Evolutionary conservation across 768 basidiomycete species (phyloP).

Genomic region (Suillus subluteus): DNA sequence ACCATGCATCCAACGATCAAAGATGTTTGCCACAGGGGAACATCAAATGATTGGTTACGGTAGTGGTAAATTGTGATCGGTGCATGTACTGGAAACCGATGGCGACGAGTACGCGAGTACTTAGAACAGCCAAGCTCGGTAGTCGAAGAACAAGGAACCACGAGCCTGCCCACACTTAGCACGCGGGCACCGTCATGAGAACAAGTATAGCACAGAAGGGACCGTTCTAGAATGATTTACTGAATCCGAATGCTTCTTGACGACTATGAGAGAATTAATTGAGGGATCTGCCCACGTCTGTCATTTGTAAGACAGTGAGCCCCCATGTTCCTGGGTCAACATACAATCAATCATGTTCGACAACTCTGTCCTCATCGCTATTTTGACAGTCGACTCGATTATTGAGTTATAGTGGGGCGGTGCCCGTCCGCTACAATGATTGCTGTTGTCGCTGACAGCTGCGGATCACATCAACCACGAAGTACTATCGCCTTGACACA

Average conservation of each 20-base stretch:
- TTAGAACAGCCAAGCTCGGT: background rate
- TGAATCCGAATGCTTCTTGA: background rate
- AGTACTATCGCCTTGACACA: background rate
- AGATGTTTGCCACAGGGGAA: background rate
- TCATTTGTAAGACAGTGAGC: background rate
- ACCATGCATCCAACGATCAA: background rate
- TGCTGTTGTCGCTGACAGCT: background rate
- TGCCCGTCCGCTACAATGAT: background rate
- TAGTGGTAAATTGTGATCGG: background rate
- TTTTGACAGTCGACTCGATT: background rate
- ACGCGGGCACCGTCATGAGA: background rate
- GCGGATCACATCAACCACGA: background rate
- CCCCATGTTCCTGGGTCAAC: background rate
- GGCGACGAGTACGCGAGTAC: background rate
- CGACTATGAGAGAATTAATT: conserved; percentile 5
- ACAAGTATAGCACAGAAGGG: background rate
- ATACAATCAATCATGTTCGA: background rate
- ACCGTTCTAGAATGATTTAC: background rate
- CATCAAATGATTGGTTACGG: background rate
- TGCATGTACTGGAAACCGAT: background rate
- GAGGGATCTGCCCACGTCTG: conserved; percentile 11
- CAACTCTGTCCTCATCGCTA: background rate
- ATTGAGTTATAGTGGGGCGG: too few relatives aligned
- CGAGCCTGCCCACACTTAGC: background rate
- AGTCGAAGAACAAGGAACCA: background rate